Evolutionary conservation across 73 alveolate genomes (phyloP).

Genomic region (Paramecium bursaria): DNA sequence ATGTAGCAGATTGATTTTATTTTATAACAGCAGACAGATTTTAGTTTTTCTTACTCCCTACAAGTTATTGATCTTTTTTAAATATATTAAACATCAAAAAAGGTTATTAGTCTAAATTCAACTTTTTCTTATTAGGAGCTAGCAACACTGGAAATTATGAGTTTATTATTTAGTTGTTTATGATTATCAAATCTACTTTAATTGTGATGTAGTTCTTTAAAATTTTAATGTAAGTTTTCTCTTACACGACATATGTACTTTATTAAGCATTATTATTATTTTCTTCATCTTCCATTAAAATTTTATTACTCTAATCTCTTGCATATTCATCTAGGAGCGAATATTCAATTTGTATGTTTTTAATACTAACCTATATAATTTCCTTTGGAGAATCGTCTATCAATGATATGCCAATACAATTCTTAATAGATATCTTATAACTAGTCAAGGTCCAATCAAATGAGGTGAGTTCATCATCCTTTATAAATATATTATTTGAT

Average conservation of each 20-base stretch:
- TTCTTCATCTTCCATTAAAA: constrained; percentile 51
- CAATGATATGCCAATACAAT: constrained; percentile 61
- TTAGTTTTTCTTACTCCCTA: not conserved
- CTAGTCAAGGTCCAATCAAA: not conserved
- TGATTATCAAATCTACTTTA: constrained; percentile 61
- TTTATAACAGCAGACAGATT: not conserved
- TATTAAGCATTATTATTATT: constrained; percentile 33
- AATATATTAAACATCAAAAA: constrained; percentile 48
- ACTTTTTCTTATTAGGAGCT: constrained; percentile 67
- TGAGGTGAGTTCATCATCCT: no score
- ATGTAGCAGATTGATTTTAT: not conserved
- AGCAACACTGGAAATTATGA: constrained; percentile 62
- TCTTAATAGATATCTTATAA: constrained; percentile 51
- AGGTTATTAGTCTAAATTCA: constrained; percentile 56
- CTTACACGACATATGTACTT: no score
- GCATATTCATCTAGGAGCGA: constrained; percentile 27
- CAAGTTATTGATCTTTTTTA: constrained; percentile 42
- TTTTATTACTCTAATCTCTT: constrained; percentile 23
- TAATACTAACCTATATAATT: constrained; percentile 58
- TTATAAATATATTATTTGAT: constrained; percentile 47
- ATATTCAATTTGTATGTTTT: constrained; percentile 46
- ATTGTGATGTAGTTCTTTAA: not conserved
- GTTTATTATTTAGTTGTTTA: constrained; percentile 55
- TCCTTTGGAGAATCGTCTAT: constrained; percentile 68
- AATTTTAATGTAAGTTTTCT: constrained; percentile 33